Percentiles rank a stretch among this genome's conserved stretches.
These are phyloP conservation scores for Silene vulgaris DNA, from an alignment of 179 eudicot genomes.

Conservation along the genomic window DNA sequence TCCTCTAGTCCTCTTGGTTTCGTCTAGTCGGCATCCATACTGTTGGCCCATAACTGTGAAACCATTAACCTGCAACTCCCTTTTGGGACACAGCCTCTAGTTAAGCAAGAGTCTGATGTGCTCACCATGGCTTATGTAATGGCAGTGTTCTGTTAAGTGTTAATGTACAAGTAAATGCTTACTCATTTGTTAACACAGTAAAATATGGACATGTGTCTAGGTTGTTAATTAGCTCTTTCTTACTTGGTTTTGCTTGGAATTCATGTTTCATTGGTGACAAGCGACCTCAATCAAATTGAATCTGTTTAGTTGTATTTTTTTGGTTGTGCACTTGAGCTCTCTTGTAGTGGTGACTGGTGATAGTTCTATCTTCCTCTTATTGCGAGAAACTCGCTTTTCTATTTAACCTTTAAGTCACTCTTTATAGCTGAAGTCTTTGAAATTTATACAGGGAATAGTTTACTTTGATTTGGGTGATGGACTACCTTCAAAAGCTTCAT, in stretches of 20 bases:
- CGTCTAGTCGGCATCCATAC: background rate
- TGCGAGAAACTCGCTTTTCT: background rate
- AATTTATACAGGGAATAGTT: conserved; percentile 58
- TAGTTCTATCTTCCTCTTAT: conserved; percentile 5
- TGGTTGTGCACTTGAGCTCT: conserved; percentile 3
- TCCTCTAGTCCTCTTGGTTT: background rate
- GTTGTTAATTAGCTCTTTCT: background rate
- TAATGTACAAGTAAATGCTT: conserved; percentile 4
- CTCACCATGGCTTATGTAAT: background rate
- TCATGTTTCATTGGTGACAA: background rate
- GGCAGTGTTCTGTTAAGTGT: background rate
- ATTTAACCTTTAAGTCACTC: background rate
- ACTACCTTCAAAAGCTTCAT: conserved; percentile 33
- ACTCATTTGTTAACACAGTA: background rate
- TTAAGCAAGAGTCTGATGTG: background rate
- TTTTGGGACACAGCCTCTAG: background rate
- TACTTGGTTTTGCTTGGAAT: no score
- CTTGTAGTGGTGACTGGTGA: background rate
- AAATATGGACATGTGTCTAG: background rate
- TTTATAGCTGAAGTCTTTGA: conserved; percentile 12
- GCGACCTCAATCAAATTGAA: background rate
- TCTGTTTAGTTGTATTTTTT: background rate
- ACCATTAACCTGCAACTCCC: background rate
- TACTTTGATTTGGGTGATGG: conserved; percentile 74
- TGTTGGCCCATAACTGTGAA: background rate